Base-by-base conservation (phyloP, 495 filamentous ascomycete genomes). In the Sordaria brevicollis region DNA sequence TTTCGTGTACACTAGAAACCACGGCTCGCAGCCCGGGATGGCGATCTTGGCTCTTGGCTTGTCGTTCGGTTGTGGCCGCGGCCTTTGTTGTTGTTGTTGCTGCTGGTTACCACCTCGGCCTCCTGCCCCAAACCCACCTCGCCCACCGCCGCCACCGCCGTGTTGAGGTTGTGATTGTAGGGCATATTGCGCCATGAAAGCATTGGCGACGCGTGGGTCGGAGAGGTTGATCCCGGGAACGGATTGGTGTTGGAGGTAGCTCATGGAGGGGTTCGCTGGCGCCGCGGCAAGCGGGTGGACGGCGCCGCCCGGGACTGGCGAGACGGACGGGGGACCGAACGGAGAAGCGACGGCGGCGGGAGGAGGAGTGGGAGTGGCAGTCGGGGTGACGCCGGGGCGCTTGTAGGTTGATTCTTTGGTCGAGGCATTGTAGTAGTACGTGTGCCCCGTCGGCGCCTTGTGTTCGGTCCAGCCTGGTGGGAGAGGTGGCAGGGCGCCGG, bases 1-100 rank as follows among this genome's bases (percentile, higher is more conserved):
- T 74, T 92, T 97, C 5, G 95, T 99, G 74, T 91, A 92, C 34
- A 99, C 93, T 4, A 99, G 83, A 8, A 97, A 78, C 95, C 95
- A 99, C n/a, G 93, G 92, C 65, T 89, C 88, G 76, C 89, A 92
- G 34, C 89, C 89, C 4, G 92, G 92, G 67, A 99, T 93, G 25
- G 83, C 71, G 71, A 91, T 85, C 77, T 92, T 94, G 33, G 88
- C 89, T 79, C 89, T 93, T 19, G 95, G 94, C 70, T 92, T 86
- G 79, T 99, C 95, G 68, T 82, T 80, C 7, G 89, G 90, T 65
- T 92, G 88, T 8, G 85, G 85, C 41, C 85, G 84, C 36, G 88
- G 86, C 11, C 13, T 62, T 65, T 92, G 88, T 5, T 84, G 85
- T 5, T 84, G 85, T 38, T 88, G 86, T 10, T 87, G 85, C 57